Conservation (phyloP, 2,329 filamentous ascomycete species). For the Hymenotorrendiella dingleyae region DNA sequence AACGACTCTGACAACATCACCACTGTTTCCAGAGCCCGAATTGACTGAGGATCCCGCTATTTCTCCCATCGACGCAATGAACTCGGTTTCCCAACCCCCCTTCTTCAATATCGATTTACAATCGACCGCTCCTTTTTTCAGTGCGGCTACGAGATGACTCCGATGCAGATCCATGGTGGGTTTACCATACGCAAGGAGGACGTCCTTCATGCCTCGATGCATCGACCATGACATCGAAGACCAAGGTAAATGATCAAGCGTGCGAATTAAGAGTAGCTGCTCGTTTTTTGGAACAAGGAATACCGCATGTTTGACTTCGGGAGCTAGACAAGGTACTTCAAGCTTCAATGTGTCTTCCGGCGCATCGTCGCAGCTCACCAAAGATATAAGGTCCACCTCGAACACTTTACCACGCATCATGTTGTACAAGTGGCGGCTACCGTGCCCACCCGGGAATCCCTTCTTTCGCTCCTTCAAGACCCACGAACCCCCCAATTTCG, state of each 20-base stretch:
- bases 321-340: conserved; percentile 18
- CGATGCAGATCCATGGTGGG: conserved; percentile 26
- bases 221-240: conserved; percentile 30
- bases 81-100: conserved; percentile 27
- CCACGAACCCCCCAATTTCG: conserved; percentile 11
- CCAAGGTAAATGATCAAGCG: conserved; percentile 32
- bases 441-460: conserved; percentile 30
- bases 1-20: conserved; percentile 30
- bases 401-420: conserved; percentile 30
- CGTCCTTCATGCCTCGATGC: conserved; percentile 30
- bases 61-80: conserved; percentile 27
- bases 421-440: conserved; percentile 30
- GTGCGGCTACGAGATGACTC: conserved; percentile 13
- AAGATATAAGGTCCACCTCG: conserved; percentile 30
- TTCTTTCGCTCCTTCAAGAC: conserved; percentile 14
- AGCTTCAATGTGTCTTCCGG: conserved; percentile 7
- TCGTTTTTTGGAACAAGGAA: conserved; percentile 11
- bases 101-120: background rate
- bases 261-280: conserved; percentile 18
- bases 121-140: background rate
- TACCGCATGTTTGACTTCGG: background rate
- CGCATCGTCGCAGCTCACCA: conserved; percentile 1
- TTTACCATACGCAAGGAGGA: conserved; percentile 28
- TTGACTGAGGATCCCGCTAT: conserved; percentile 28
- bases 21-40: conserved; percentile 29